These are phyloP conservation scores for Lasiodiplodia theobromae DNA, from an alignment of 2,329 filamentous ascomycete genomes.

Conservation along the genomic window DNA sequence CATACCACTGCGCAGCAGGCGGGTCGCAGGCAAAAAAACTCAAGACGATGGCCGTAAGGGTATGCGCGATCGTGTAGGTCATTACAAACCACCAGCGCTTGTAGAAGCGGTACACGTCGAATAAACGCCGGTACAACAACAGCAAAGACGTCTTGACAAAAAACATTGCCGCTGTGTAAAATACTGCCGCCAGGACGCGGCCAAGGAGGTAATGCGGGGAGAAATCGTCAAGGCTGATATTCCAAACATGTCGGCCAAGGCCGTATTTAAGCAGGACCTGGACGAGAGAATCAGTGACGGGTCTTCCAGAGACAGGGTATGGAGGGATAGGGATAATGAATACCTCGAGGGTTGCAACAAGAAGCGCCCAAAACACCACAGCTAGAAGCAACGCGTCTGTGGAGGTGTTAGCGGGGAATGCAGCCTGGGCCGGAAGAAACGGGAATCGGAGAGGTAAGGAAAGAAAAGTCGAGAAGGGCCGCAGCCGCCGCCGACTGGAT, in stretches of 20 bases:
- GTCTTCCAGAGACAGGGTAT: not conserved
- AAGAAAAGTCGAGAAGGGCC: not conserved
- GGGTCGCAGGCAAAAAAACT: conserved; percentile 7
- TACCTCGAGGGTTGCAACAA: conserved; percentile 10
- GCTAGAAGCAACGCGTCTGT: conserved; percentile 5
- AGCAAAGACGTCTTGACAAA: conserved; percentile 32
- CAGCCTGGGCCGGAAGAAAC: not conserved
- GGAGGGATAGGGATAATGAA: no score
- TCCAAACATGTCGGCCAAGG: conserved; percentile 14
- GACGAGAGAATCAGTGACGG: not conserved
- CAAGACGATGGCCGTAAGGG: not conserved
- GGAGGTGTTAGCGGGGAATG: conserved; percentile 10
- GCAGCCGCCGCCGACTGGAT: no score
- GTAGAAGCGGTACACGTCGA: conserved; percentile 21
- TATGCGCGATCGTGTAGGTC: conserved; percentile 2
- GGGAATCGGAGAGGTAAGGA: not conserved
- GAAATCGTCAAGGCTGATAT: conserved; percentile 17
- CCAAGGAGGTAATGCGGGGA: not conserved
- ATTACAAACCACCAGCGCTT: conserved; percentile 23
- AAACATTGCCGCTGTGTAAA: conserved; percentile 29
- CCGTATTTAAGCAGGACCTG: conserved; percentile 5
- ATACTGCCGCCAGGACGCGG: conserved; percentile 18
- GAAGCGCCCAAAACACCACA: conserved; percentile 4
- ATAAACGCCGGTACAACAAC: conserved; percentile 28
- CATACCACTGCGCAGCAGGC: conserved; percentile 14